Base-by-base conservation (phyloP, 306 rosid genomes). In the Vigna unguiculata region DNA sequence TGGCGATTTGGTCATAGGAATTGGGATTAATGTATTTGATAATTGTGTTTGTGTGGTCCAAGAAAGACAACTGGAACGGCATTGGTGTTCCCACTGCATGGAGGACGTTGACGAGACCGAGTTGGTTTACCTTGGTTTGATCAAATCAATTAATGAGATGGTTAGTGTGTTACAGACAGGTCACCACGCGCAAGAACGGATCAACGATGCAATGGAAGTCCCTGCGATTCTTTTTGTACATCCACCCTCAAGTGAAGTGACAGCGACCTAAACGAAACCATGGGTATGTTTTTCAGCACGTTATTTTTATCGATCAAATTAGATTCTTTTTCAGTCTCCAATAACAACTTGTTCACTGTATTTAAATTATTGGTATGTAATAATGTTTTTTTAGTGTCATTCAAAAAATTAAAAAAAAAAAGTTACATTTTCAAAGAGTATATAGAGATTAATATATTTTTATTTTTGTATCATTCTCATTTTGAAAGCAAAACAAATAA, bases 11-110 rank as follows among this genome's bases (percentile, higher is more conserved):
- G 70, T 60, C 70, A 12, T 74, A 17, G 21, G 58, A 43, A 43
- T 46, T 10, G 6, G 36, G 60, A 60, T 59, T 45, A 19, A 46
- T n/a, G 22, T 28, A 74, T 60, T 8, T 12, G 21, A 25, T 28
- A 25, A 57, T 15, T 47, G 1, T 47, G 9, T 65, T 13, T 47
- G 5, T 47, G 15, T 65, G 80, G 69, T 67, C 49, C 51, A 68
- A 77, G 49, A 77, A 77, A 67, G 81, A 65, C 59, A 77, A 67
- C 73, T 16, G 1, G 5, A 40, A 19, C 3, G 47, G 48, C 4
- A 62, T 62, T 61, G 7, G 69, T 14, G 28, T 62, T 62, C 69
- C 15, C 66, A 59, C 28, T 59, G 66, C 66, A 59, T 59, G 40
- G 36, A 59, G 66, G 17, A 60, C 45, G 67, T 60, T 60, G 67